phyloP scores from a whole-genome alignment of 2,329 filamentous ascomycete genomes.

The Cytospora paraplurivora region DNA sequence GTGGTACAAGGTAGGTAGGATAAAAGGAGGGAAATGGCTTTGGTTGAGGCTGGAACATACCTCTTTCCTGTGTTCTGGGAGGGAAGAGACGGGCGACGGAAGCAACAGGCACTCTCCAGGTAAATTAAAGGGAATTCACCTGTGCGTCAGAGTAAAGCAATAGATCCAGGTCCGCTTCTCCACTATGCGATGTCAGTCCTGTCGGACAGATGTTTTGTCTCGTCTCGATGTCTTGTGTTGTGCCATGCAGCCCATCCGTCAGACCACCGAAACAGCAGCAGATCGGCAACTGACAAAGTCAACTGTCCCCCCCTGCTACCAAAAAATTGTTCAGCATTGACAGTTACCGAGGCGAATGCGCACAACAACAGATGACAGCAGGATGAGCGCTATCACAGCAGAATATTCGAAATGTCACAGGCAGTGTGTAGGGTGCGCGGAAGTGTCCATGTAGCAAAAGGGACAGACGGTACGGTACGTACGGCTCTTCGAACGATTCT shows the following conservation, averaged over 20 bases:
- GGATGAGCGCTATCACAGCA: not conserved
- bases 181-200: not conserved
- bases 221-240: conserved; percentile 4
- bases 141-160: not conserved
- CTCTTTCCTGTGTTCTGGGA: conserved; percentile 29
- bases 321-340: conserved; percentile 17
- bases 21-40: conserved; percentile 48
- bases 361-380: not conserved
- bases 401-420: not conserved
- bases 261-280: conserved; percentile 6
- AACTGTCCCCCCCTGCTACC: conserved; percentile 2
- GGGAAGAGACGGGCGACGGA: not conserved
- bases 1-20: conserved; percentile 5
- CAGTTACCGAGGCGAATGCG: conserved; percentile 10
- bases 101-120: not conserved
- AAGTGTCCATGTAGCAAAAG: conserved; percentile 1
- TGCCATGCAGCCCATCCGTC: conserved; percentile 7
- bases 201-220: conserved; percentile 17
- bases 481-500: conserved; percentile 12
- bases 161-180: not conserved
- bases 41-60: conserved; percentile 59
- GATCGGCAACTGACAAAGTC: conserved; percentile 15
- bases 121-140: not conserved
- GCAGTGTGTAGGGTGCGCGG: conserved; percentile 1
- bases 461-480: conserved; percentile 2